Conservation (phyloP, 2,329 filamentous ascomycete genomes). For the Talaromyces sp. region DNA sequence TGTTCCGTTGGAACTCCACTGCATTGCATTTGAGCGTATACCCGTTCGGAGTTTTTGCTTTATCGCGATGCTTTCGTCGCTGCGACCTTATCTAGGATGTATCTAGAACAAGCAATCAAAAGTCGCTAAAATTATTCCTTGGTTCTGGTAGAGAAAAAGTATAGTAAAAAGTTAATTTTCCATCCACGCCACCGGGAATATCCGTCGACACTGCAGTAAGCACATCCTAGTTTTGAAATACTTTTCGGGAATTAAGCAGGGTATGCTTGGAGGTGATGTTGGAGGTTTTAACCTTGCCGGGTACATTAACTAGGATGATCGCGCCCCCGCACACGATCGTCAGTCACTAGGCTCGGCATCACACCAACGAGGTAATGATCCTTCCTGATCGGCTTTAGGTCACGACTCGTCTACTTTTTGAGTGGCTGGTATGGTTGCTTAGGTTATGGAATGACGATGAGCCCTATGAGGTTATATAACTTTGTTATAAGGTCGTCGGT, state of each 20-base stretch:
- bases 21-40: constrained; percentile 33
- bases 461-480: constrained; percentile 11
- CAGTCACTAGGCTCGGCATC: constrained; percentile 15
- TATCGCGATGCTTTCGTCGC: constrained; percentile 2
- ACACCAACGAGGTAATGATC: constrained; percentile 19
- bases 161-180: too few species aligned
- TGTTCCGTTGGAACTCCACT: background rate
- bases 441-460: background rate
- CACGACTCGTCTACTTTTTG: constrained; percentile 1
- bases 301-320: constrained; percentile 9
- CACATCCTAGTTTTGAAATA: too few species aligned
- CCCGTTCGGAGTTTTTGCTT: constrained; percentile 23
- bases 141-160: too few species aligned
- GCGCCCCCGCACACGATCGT: constrained; percentile 13
- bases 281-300: too few species aligned
- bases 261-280: too few species aligned
- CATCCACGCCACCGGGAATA: too few species aligned
- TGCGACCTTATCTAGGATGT: background rate
- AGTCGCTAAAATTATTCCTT: background rate
- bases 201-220: too few species aligned
- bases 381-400: constrained; percentile 8
- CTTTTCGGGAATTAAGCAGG: too few species aligned
- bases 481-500: constrained; percentile 6
- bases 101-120: background rate
- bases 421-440: constrained; percentile 7